These are phyloP conservation scores for Beauveria pseudobassiana DNA, from an alignment of 2,329 filamentous ascomycete genomes.

Conservation along the genomic window DNA sequence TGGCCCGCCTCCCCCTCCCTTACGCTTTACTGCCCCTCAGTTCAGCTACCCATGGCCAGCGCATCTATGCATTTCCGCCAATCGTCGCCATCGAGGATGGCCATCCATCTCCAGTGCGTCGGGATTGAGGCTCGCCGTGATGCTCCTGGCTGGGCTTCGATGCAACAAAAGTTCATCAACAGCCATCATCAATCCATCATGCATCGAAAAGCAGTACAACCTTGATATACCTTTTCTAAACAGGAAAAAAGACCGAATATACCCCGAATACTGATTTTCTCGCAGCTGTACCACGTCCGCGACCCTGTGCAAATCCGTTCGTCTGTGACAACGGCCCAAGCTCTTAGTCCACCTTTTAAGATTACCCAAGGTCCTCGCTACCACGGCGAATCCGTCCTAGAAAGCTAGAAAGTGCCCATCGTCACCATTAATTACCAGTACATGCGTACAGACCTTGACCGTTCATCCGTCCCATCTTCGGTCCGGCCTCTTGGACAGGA, in stretches of 20 bases:
- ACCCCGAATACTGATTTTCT: not conserved
- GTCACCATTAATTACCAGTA: constrained; percentile 1
- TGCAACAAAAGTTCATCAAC: not conserved
- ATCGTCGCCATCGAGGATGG: not conserved
- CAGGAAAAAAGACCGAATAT: too few relatives aligned
- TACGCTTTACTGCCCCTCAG: not conserved
- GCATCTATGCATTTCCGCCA: not conserved
- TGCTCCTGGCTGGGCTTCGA: not conserved
- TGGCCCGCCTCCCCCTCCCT: not conserved
- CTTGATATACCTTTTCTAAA: too few relatives aligned
- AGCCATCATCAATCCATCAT: not conserved
- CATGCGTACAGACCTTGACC: not conserved
- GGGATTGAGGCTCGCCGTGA: not conserved
- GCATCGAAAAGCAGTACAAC: not conserved
- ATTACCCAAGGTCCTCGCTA: not conserved
- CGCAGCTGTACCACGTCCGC: not conserved
- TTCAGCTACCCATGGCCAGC: not conserved
- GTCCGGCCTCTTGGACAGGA: not conserved
- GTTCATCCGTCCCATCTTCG: not conserved
- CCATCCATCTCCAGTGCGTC: not conserved
- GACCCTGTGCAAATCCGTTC: not conserved
- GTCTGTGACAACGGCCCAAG: not conserved
- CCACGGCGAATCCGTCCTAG: not conserved
- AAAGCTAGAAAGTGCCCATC: not conserved
- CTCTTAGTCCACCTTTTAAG: constrained; percentile 11